phyloP scores from a whole-genome alignment of 495 filamentous ascomycete genomes.

The Penicillium coffeae region DNA sequence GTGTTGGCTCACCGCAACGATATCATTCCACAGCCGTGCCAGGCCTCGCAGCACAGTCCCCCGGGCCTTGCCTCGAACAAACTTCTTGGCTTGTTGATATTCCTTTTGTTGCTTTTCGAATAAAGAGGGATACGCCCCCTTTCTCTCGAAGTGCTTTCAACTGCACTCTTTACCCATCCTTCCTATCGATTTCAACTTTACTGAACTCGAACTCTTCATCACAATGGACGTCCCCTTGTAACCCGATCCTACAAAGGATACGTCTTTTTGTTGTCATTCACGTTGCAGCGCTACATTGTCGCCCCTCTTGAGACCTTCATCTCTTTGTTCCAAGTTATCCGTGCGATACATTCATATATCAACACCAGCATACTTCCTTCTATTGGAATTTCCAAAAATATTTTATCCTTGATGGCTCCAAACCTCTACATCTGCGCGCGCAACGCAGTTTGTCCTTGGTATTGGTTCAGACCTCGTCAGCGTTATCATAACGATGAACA shows the following conservation, averaged over 20 bases:
- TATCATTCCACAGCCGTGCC: slow-evolving; percentile 6
- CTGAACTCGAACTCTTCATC: slow-evolving; percentile 10
- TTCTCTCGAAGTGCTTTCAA: slow-evolving; percentile 1
- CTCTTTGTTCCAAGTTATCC: too few relatives aligned
- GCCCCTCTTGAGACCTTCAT: slow-evolving; percentile 15
- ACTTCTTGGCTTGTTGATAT: slow-evolving; percentile 10
- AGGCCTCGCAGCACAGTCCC: background rate
- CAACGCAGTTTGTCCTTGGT: slow-evolving; percentile 36
- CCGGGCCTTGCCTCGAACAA: slow-evolving; percentile 10
- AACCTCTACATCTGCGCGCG: slow-evolving; percentile 46
- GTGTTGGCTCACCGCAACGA: slow-evolving; percentile 26
- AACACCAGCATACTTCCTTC: background rate
- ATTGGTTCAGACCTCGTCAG: slow-evolving; percentile 43
- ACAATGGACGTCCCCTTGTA: slow-evolving; percentile 41
- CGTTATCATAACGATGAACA: slow-evolving; percentile 38
- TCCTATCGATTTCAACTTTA: slow-evolving; percentile 11
- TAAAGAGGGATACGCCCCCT: background rate
- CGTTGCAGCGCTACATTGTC: slow-evolving; percentile 22
- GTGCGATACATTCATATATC: background rate
- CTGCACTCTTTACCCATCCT: too few relatives aligned
- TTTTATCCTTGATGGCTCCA: slow-evolving; percentile 34
- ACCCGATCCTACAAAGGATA: slow-evolving; percentile 17
- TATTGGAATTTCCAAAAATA: too few relatives aligned
- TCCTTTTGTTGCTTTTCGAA: slow-evolving; percentile 11
- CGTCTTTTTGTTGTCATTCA: slow-evolving; percentile 4